Conservation (phyloP, 2,329 filamentous ascomycete genomes). For the Sporothrix curviconia region DNA sequence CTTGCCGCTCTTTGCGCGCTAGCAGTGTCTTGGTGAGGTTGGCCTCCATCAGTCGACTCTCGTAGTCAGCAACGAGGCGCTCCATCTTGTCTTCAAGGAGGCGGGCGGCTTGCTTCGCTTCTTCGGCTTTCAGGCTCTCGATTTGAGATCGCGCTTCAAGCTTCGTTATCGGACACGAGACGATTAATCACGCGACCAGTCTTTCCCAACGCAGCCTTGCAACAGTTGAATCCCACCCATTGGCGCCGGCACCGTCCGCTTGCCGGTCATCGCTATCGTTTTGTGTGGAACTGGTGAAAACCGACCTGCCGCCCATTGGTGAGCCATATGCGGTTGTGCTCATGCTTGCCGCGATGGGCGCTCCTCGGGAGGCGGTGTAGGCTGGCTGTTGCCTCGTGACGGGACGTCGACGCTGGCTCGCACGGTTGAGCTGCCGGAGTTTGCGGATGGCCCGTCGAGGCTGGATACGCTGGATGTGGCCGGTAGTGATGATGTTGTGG, state of each 20-base stretch:
- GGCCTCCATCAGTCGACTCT: slow-evolving; percentile 61
- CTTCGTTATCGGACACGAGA: slow-evolving; percentile 73
- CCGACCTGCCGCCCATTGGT: background rate
- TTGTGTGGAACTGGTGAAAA: background rate
- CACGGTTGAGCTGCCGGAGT: background rate
- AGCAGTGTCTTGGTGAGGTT: slow-evolving; percentile 66
- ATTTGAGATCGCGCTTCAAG: slow-evolving; percentile 66
- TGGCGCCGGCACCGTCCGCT: slow-evolving; percentile 30
- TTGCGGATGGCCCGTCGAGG: slow-evolving; percentile 5
- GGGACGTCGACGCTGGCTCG: slow-evolving; percentile 23
- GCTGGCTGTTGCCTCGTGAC: slow-evolving; percentile 21
- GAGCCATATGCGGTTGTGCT: background rate
- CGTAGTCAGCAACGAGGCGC: slow-evolving; percentile 59
- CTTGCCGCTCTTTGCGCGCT: slow-evolving; percentile 66
- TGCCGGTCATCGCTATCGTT: slow-evolving; percentile 16
- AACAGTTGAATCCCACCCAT: slow-evolving; percentile 56
- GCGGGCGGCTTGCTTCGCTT: slow-evolving; percentile 61
- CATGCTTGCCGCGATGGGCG: slow-evolving; percentile 1
- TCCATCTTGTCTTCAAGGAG: slow-evolving; percentile 67
- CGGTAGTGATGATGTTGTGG: background rate
- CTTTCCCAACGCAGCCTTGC: slow-evolving; percentile 65
- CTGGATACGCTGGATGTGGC: background rate
- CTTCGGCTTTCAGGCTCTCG: slow-evolving; percentile 59
- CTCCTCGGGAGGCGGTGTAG: background rate
- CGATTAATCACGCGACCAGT: slow-evolving; percentile 74